phyloP scores from a whole-genome alignment of 306 rosid genomes.

The Lathyrus aphaca region DNA sequence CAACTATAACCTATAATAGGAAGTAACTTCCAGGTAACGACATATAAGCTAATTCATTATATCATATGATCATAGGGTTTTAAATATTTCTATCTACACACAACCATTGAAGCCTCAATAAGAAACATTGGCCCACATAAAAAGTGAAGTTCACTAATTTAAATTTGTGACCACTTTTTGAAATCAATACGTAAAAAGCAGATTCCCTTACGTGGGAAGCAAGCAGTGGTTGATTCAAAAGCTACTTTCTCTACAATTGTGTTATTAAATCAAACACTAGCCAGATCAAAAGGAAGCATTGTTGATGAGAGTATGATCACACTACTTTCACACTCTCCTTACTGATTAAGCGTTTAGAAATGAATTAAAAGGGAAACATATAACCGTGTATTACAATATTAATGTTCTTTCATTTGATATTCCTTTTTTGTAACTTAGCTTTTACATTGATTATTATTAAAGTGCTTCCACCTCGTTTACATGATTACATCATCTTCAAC shows the following conservation, averaged over 20 bases:
- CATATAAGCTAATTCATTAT: conserved; percentile 30
- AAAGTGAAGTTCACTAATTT: conserved; percentile 21
- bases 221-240: conserved; percentile 43
- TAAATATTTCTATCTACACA: neutral
- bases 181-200: conserved; percentile 48
- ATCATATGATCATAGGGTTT: conserved; percentile 2
- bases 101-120: conserved; percentile 1
- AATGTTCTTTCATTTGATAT: conserved; percentile 18
- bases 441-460: conserved; percentile 37
- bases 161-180: conserved; percentile 12
- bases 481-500: conserved; percentile 1
- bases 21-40: conserved; percentile 21
- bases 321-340: conserved; percentile 39
- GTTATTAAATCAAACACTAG: conserved; percentile 34
- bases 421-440: conserved; percentile 26
- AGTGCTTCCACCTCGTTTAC: conserved; percentile 38
- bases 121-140: conserved; percentile 4
- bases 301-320: conserved; percentile 27
- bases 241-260: conserved; percentile 38
- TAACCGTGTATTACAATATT: conserved; percentile 26
- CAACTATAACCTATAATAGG: neutral
- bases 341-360: conserved; percentile 35
- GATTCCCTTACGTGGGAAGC: conserved; percentile 53
- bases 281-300: conserved; percentile 36
- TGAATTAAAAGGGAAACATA: neutral